phyloP scores from a whole-genome alignment of 345 rosid genomes.

The Combretum micranthum region DNA sequence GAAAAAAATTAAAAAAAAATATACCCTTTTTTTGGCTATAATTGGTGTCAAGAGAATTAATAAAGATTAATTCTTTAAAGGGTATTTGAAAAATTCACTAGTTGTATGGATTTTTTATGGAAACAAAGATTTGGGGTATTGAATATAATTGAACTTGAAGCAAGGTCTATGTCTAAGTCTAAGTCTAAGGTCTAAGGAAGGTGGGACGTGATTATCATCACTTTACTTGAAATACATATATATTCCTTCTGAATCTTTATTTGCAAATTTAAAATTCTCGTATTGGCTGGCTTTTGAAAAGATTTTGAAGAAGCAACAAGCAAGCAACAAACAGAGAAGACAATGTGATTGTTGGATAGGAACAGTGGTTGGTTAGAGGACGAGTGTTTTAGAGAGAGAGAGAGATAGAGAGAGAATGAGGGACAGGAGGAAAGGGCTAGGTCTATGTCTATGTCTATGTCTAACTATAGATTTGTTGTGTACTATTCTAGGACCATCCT shows the following conservation, averaged over 20 bases:
- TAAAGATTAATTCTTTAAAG: too few species aligned
- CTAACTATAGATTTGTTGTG: too few species aligned
- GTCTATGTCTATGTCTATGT: neutral
- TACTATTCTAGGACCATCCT: too few species aligned
- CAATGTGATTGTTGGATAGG: slow-evolving; percentile 2
- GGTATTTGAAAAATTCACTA: too few species aligned
- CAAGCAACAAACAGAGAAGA: slow-evolving; percentile 2
- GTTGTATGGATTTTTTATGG: neutral
- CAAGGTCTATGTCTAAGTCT: slow-evolving; percentile 18
- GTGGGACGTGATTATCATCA: slow-evolving; percentile 57
- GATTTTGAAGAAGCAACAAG: slow-evolving; percentile 8
- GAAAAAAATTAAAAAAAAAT: neutral
- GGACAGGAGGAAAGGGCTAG: slow-evolving; percentile 1
- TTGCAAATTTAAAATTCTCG: neutral
- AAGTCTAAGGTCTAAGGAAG: slow-evolving; percentile 15
- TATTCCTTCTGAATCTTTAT: neutral
- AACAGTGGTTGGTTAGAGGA: neutral
- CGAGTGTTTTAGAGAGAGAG: neutral
- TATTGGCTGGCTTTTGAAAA: slow-evolving; percentile 17
- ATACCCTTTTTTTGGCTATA: too few species aligned
- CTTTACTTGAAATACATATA: slow-evolving; percentile 10
- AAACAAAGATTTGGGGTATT: slow-evolving; percentile 7
- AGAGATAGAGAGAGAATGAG: neutral
- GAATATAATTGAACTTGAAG: slow-evolving; percentile 75
- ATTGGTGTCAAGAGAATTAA: too few species aligned